A percentile compares a stretch with the other conserved stretches of the same genome.
Conservation (phyloP, 345 rosid species). For the Gossypioides kirkii region DNA sequence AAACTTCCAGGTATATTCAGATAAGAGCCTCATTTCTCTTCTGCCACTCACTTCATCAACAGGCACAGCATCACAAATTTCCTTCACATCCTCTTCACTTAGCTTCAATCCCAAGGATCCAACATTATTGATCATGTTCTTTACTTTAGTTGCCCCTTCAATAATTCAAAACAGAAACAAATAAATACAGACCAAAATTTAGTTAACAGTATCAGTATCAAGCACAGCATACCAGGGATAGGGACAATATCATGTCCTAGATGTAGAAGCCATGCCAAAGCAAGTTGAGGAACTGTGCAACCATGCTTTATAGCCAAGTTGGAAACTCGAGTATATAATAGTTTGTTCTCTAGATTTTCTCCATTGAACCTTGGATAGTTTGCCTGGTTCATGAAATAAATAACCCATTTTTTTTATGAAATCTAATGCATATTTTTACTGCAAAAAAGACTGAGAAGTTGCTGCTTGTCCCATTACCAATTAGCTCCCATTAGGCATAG, state of each 20-base stretch:
- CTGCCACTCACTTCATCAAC: conserved; percentile 33
- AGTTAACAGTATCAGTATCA: too few species aligned
- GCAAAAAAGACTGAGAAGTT: neutral
- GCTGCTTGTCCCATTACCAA: conserved; percentile 12
- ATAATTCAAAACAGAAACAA: neutral
- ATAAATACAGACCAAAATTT: too few species aligned
- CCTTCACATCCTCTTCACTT: conserved; percentile 28
- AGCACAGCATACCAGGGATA: conserved; percentile 29
- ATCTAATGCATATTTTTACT: neutral
- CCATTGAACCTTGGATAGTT: conserved; percentile 35
- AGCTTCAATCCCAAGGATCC: conserved; percentile 31
- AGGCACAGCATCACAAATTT: conserved; percentile 32
- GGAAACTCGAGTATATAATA: conserved; percentile 22
- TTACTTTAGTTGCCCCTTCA: conserved; percentile 40
- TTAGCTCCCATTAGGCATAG: conserved; percentile 25
- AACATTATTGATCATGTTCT: conserved; percentile 38
- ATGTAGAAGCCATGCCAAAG: conserved; percentile 46
- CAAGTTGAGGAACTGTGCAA: conserved; percentile 38
- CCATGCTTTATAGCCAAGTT: conserved; percentile 29
- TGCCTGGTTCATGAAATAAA: conserved; percentile 12
- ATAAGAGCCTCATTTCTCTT: neutral
- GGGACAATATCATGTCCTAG: conserved; percentile 42
- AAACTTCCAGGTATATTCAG: conserved; percentile 15
- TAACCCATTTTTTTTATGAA: neutral
- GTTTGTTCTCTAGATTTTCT: conserved; percentile 41